Evolutionary conservation across 2,329 filamentous ascomycete genomes (phyloP).

Genomic region (Emydomyces testavorans): DNA sequence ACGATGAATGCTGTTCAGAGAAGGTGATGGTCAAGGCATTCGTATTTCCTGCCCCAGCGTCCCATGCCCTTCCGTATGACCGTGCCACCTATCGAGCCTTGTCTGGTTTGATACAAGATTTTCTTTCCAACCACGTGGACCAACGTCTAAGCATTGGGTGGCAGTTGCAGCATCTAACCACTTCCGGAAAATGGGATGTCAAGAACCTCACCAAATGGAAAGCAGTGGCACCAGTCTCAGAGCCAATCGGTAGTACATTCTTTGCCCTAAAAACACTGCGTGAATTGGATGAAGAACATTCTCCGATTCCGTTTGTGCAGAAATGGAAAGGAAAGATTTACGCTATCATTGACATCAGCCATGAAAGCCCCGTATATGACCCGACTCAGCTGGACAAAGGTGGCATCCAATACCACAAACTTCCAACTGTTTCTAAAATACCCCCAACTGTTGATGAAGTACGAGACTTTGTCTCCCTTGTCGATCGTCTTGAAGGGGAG

Average conservation of each 20-base stretch:
- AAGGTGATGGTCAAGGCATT: constrained; percentile 50
- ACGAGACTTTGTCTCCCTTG: constrained; percentile 46
- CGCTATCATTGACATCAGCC: constrained; percentile 79
- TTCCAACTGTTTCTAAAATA: constrained; percentile 83
- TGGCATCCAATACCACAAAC: constrained; percentile 67
- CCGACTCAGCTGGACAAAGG: constrained; percentile 55
- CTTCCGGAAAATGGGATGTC: constrained; percentile 92
- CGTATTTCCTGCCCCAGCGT: constrained; percentile 63
- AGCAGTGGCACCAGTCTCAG: constrained; percentile 63
- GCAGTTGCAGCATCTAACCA: constrained; percentile 81
- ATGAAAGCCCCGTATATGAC: constrained; percentile 83
- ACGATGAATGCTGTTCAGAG: constrained; percentile 38
- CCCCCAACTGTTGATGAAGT: constrained; percentile 58
- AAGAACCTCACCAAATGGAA: constrained; percentile 93
- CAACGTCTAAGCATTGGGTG: constrained; percentile 69
- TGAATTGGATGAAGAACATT: constrained; percentile 75
- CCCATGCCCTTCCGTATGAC: constrained; percentile 74
- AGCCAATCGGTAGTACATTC: constrained; percentile 66
- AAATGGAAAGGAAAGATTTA: constrained; percentile 57
- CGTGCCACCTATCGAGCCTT: constrained; percentile 63
- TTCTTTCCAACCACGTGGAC: constrained; percentile 64
- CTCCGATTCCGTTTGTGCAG: constrained; percentile 58
- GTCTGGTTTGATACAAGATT: constrained; percentile 70
- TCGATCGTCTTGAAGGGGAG: constrained; percentile 49
- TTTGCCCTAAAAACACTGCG: constrained; percentile 86